Base-by-base conservation (phyloP, 768 basidiomycete species). In the Trametes coccinea region DNA sequence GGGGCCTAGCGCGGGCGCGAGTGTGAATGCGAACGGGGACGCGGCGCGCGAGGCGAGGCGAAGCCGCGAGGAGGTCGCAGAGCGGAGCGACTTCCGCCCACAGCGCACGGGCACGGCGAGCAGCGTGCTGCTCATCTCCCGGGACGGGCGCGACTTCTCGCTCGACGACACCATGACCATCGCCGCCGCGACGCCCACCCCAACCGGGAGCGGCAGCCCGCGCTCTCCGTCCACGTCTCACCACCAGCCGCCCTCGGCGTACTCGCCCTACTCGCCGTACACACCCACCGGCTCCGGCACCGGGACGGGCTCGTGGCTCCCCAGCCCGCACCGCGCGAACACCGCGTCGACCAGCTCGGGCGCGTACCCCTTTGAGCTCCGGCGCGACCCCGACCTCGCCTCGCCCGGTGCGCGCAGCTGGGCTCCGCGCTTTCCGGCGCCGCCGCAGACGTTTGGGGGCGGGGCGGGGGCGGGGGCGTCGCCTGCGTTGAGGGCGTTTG, bases 301-400 rank as follows among this genome's bases (percentile, higher is more conserved):
- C 27, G 43, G 52, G 17, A 53, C 46, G 14, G 27, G 41, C 31
- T 55, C 57, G 16, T 59, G 57, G 53, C 48, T 59, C 10, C 58
- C 57, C 34, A 49, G 45, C 48, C 61, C 51, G 29, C 49, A 37
- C 16, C 62, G 62, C 48, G 58, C 62, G n/a, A 48, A 63, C 51
- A 63, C 62, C 9, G 46, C 62, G 17, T 63, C 62, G 53, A 63
- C 62, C 33, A 30, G 40, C 33, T 59, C 57, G 9, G 62, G 62
- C 22, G 62, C 62, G 49, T 63, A 59, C 43, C 62, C 62, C n/a
- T 17, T 29, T 40, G 57, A 63, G 53, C 62, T 63, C n/a, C 62
- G 62, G 48, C 62, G 37, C 48, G 49, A 63, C 37, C 62, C 62
- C 14, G 53, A 59, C 47, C 53, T 63, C 9, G n/a, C 40, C 27